phyloP scores from a whole-genome alignment of 371 early-diverging fungal genomes.

The Rhizopus stolonifer region DNA sequence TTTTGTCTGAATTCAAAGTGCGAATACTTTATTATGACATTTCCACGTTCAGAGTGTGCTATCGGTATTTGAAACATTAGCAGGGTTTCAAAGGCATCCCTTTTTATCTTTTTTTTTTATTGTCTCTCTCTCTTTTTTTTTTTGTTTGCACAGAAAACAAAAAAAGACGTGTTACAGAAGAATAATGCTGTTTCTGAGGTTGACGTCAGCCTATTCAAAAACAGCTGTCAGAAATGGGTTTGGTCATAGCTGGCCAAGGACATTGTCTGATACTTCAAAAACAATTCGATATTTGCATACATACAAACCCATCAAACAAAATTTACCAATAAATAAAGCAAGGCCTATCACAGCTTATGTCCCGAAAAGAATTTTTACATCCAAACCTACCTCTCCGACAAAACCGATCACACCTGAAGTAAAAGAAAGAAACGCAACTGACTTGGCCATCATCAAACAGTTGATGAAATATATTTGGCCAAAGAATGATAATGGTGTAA shows the following conservation, averaged over 20 bases:
- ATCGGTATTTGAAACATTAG: background rate
- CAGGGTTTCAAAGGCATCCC: background rate
- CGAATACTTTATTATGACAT: too few relatives aligned
- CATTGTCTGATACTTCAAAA: background rate
- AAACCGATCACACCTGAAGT: background rate
- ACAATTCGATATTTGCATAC: background rate
- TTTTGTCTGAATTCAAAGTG: too few relatives aligned
- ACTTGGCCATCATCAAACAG: constrained; percentile 77
- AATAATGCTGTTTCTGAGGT: constrained; percentile 1
- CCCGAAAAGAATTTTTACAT: constrained; percentile 18
- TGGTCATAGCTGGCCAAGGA: background rate
- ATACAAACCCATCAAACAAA: background rate
- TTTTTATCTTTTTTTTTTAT: background rate
- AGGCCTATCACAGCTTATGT: background rate
- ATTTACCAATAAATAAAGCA: background rate
- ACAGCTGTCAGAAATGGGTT: background rate
- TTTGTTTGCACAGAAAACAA: background rate
- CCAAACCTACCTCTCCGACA: background rate
- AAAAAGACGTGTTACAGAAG: background rate
- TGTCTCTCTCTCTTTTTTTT: background rate
- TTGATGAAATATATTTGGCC: constrained; percentile 91
- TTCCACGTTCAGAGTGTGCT: too few relatives aligned
- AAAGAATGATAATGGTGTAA: constrained; percentile 72
- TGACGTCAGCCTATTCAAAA: background rate
- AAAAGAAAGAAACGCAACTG: constrained; percentile 44